A percentile compares a stretch with the other conserved stretches of the same genome.
These are phyloP conservation scores for Clarireedia paspali DNA, from an alignment of 2,329 filamentous ascomycete genomes.

Conservation along the genomic window DNA sequence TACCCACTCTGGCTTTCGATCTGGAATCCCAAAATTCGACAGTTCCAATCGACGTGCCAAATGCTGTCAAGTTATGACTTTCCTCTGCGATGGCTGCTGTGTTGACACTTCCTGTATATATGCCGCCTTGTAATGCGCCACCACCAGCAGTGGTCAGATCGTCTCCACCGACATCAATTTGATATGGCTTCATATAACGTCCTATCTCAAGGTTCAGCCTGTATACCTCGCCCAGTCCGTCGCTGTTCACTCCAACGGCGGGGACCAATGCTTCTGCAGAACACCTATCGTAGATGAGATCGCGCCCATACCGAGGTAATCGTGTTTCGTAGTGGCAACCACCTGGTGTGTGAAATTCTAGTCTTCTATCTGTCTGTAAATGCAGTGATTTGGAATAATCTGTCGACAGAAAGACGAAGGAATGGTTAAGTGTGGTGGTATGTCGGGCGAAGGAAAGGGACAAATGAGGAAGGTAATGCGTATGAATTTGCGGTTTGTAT, in stretches of 20 bases:
- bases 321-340: slow-evolving; percentile 86
- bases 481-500: slow-evolving; percentile 76
- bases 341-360: slow-evolving; percentile 87
- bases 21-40: slow-evolving; percentile 96
- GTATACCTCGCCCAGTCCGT: slow-evolving; percentile 88
- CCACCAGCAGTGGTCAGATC: slow-evolving; percentile 59
- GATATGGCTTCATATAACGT: slow-evolving; percentile 89
- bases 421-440: slow-evolving; percentile 85
- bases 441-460: slow-evolving; percentile 91
- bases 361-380: slow-evolving; percentile 79
- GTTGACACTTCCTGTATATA: slow-evolving; percentile 80
- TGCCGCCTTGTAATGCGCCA: slow-evolving; percentile 76
- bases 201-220: slow-evolving; percentile 86
- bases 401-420: slow-evolving; percentile 77
- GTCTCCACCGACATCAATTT: slow-evolving; percentile 82
- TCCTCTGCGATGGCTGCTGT: slow-evolving; percentile 78
- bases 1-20: slow-evolving; percentile 71
- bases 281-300: slow-evolving; percentile 74
- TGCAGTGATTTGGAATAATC: slow-evolving; percentile 95
- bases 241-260: slow-evolving; percentile 75
- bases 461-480: slow-evolving; percentile 89
- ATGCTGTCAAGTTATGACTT: slow-evolving; percentile 84
- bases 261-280: slow-evolving; percentile 82
- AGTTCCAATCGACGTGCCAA: slow-evolving; percentile 90
- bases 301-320: slow-evolving; percentile 85